Evolutionary conservation across 768 basidiomycete species (phyloP).

Genomic region (Lactarius hatsudake): DNA sequence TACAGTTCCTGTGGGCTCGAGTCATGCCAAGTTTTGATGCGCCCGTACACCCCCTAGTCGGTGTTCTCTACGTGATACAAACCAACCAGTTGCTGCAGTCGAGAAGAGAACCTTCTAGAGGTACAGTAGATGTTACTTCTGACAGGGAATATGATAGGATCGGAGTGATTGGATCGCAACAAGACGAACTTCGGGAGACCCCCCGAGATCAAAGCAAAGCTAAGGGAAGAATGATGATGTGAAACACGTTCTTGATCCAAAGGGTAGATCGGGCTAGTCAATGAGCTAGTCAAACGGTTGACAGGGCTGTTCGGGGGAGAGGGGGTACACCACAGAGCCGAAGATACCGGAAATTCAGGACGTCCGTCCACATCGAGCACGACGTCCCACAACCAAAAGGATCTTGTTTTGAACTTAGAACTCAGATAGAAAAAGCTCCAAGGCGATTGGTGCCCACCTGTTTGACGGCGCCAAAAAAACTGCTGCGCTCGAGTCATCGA

Average conservation of each 20-base stretch:
- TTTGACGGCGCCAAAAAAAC: constrained; percentile 1
- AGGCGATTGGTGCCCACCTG: neutral
- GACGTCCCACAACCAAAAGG: neutral
- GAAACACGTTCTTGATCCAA: constrained; percentile 1
- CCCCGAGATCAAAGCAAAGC: neutral
- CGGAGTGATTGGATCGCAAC: constrained; percentile 7
- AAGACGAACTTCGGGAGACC: neutral
- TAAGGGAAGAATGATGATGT: neutral
- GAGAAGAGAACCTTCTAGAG: neutral
- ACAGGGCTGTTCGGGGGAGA: neutral
- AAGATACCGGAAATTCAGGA: constrained; percentile 7
- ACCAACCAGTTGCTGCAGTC: constrained; percentile 11
- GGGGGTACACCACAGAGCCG: neutral
- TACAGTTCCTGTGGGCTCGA: neutral
- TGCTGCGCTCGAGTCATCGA: constrained; percentile 2
- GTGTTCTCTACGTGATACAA: neutral
- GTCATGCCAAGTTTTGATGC: constrained; percentile 7
- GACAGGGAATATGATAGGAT: no score
- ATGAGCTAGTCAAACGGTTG: neutral
- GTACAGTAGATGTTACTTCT: no score
- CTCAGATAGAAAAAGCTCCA: neutral
- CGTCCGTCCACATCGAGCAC: neutral
- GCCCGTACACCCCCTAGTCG: neutral
- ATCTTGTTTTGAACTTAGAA: neutral
- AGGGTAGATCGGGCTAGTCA: neutral